Evolutionary conservation across 2,329 filamentous ascomycete genomes (phyloP), one percentile per base, ranked within the genome.

Genomic region (Exophiala spinifera): DNA sequence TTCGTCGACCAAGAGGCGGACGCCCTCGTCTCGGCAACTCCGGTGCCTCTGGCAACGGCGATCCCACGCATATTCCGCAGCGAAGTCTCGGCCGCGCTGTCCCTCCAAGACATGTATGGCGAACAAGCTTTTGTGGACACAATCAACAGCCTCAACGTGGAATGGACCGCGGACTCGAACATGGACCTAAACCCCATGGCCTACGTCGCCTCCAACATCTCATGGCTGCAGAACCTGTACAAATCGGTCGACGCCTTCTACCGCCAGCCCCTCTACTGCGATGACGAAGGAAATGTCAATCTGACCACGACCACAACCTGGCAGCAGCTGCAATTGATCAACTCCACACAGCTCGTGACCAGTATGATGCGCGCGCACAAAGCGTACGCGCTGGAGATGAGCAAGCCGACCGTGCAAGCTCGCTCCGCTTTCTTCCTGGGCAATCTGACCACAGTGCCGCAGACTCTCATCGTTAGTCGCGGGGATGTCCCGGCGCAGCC

Each of bases 311-410:
- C 36, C 13, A 28, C n/a, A 33, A 17, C 45, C 8, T 48, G 46
- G 46, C 47, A 50, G 11, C 47, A 50, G 23, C 47, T 50, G 4
- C 36, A 50, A 21, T 17, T 50, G 20, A 5, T 50, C 47, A 50
- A 42, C n/a, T 50, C 47, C 11, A 17, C 34, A 5, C 47, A 43
- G 13, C 34, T 50, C 28, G 21, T 28, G 23, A 42, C 36, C 1
- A 42, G 36, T 31, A 21, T 50, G 31, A 28, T 50, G 7, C n/a
- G 17, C 5, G 47, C 34, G 19, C 23, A 21, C 3, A 23, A 50
- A 28, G 36, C 34, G n/a, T 50, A 50, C n/a, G 47, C 47, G 11
- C 21, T 50, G 4, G 47, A 50, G 21, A 48, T 48, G 46, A 20
- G 28, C 44, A 19, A 19, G n/a, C 40, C 40, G 17, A 20, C 40